Conservation (phyloP, 163 green algal species). For the Botryococcus braunii region DNA sequence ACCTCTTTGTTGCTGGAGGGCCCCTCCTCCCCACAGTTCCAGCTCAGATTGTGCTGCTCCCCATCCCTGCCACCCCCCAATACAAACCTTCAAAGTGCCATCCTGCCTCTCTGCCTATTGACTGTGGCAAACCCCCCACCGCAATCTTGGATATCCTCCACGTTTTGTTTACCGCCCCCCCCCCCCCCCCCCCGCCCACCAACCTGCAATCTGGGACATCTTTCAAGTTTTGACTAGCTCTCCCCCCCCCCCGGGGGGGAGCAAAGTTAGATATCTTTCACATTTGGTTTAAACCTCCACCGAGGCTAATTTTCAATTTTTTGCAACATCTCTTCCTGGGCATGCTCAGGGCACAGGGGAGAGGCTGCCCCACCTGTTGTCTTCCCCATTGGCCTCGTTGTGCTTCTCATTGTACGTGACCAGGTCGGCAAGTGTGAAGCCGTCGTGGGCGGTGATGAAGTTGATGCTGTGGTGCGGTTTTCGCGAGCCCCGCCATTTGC, state of each 20-base stretch:
- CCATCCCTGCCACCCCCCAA: constrained; percentile 53
- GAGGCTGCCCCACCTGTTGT: constrained; percentile 49
- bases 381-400: constrained; percentile 94
- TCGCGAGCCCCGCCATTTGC: constrained; percentile 64
- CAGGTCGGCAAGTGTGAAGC: constrained; percentile 94
- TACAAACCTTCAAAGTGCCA: neutral
- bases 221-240: too few species aligned
- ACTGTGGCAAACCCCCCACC: constrained; percentile 34
- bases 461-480: constrained; percentile 75
- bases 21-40: constrained; percentile 96
- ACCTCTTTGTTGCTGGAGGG: constrained; percentile 42
- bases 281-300: too few species aligned
- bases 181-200: too few species aligned
- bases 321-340: too few species aligned
- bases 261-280: too few species aligned
- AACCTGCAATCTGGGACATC: too few species aligned
- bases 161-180: too few species aligned
- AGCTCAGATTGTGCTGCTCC: constrained; percentile 92
- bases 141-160: too few species aligned
- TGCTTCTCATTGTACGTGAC: constrained; percentile 92
- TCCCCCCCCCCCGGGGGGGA: too few species aligned
- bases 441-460: constrained; percentile 97
- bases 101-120: too few species aligned
- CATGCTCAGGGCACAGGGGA: too few species aligned
- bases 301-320: too few species aligned